Evolutionary conservation across 176 grass and related monocot species (phyloP), one percentile per base, ranked within the genome.

Genomic region (Aegilops speltoides): DNA sequence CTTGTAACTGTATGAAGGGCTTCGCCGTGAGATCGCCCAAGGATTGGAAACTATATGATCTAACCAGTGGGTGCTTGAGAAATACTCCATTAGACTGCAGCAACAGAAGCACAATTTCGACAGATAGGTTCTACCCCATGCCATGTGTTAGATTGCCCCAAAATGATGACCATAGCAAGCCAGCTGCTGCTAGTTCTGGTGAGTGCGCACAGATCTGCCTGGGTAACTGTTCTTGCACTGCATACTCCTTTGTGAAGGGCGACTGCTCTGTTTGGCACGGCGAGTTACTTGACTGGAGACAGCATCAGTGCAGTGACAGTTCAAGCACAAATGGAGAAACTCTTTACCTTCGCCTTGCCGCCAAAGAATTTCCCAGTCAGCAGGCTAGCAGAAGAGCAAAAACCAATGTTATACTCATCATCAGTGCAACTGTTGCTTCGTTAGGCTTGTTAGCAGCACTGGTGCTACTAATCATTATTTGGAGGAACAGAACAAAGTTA

Each of bases 221-320:
- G 56, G 87, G 73, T 23, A 82, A 93, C 29, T 93, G 91, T 70
- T 93, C 84, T 63, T 93, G 87, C 24, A 89, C 75, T 41, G 91
- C 87, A 50, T 89, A 90, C 62, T 84, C 76, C 16, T 87, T 85
- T 72, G 40, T 16, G 36, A 54, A 34, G 29, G 29, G 10, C n/a
- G 78, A 65, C 14, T 93, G 88, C 57, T 80, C 10, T 19, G 16
- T 83, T 33, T 93, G 91, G 91, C 82, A 86, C 70, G 73, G 57
- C 22, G 78, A 88, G 26, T 63, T 93, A 41, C 56, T 86, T 23
- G 90, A 93, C 72, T 41, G 83, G 41, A 86, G 88, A 67, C 81
- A 90, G 29, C 57, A 56, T 8, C 16, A 59, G 24, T 73, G 70
- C 16, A 57, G 11, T 72, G 33, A 64, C 72, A 65, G 10, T 70